Evolutionary conservation across 2,329 filamentous ascomycete genomes (phyloP).

Genomic region (Leptographium radiaticola): DNA sequence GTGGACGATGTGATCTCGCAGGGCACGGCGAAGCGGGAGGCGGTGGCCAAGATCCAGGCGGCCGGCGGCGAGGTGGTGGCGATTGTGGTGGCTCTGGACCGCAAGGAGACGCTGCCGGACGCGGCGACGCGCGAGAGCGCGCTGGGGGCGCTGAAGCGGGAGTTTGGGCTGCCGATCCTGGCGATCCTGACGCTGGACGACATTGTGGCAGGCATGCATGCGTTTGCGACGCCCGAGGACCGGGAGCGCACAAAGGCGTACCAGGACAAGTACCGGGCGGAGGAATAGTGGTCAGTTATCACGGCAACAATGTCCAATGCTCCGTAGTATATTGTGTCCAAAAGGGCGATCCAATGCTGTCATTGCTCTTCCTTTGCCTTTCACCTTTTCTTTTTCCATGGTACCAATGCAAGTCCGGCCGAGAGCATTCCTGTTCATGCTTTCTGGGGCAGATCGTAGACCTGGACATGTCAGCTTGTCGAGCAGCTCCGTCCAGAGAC

Average conservation of each 20-base stretch:
- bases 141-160: slow-evolving; percentile 72
- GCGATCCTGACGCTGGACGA: slow-evolving; percentile 77
- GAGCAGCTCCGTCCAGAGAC: background rate
- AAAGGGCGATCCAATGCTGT: background rate
- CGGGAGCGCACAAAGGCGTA: slow-evolving; percentile 62
- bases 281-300: slow-evolving; percentile 17
- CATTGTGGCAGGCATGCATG: slow-evolving; percentile 57
- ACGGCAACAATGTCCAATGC: background rate
- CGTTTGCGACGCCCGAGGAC: slow-evolving; percentile 47
- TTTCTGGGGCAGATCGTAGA: background rate
- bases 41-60: slow-evolving; percentile 74
- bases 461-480: background rate
- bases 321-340: background rate
- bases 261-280: slow-evolving; percentile 50
- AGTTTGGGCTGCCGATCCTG: slow-evolving; percentile 72
- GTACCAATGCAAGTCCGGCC: background rate
- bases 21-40: slow-evolving; percentile 85
- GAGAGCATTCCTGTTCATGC: background rate
- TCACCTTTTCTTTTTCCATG: background rate
- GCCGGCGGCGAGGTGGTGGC: slow-evolving; percentile 78
- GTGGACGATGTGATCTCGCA: slow-evolving; percentile 96
- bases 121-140: slow-evolving; percentile 59
- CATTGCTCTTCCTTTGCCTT: background rate
- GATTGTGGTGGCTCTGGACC: slow-evolving; percentile 78
- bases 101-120: slow-evolving; percentile 65